Evolutionary conservation across 352 stramenopile species (phyloP), one percentile per base, ranked within the genome.

Genomic region (Pythium chondricola): DNA sequence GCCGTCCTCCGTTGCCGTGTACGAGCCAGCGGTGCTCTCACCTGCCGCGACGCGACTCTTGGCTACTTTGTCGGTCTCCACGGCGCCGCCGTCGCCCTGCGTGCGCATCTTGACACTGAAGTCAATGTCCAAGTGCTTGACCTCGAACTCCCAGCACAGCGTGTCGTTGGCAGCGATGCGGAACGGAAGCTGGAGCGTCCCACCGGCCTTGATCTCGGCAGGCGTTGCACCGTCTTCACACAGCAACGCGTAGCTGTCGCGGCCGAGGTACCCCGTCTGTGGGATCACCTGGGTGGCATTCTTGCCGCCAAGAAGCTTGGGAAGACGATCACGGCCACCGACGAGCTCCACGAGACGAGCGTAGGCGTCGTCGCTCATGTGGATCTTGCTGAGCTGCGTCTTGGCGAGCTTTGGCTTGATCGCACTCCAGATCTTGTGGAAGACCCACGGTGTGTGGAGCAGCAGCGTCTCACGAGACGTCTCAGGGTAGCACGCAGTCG

Each of bases 21-120:
- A 86, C 29, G 73, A 86, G 27, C 63, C 71, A 2, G 71, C 59
- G 39, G 83, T 52, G 17, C 61, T 64, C 16, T 67, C 27, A 8
- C 67, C 71, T 16, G 55, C 64, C 0, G 65, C 59, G 26, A 71
- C 55, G 18, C 74, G 75, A 2, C 63, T 46, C 16, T 69, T 69
- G 13, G 64, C 51, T 3, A 84, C 49, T 24, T 85, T 85, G 20
- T 85, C 74, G 16, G 49, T 56, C 41, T 87, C 78, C 20, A 78
- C 63, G 2, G 78, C 78, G 11, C 75, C 78, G 36, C 78, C 78
- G 1, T 84, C 59, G 22, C 75, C 78, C 44, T 89, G 78, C 14
- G 73, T 89, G 43, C 78, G 75, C 37, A 83, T 75, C 49, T 81
- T 85, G 60, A 89, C 69, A 24, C 63, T 55, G 46, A 89, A 89